phyloP scores from a whole-genome alignment of 2,329 filamentous ascomycete species.

The Cercospora sp. region DNA sequence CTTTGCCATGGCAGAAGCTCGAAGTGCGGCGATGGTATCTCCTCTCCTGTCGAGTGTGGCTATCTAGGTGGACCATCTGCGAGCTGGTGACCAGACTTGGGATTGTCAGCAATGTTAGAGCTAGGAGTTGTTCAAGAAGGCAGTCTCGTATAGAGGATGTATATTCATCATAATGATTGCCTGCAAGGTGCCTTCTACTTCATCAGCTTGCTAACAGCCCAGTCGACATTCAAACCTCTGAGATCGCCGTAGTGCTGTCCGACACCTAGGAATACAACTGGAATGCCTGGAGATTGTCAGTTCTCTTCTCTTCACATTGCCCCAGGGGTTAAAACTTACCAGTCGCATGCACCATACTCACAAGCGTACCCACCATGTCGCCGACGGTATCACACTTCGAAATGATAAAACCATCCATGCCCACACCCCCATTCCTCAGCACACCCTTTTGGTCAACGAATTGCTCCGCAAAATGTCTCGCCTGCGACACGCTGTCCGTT shows the following conservation, averaged over 20 bases:
- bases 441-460: slow-evolving; percentile 55
- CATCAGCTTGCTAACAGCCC: slow-evolving; percentile 63
- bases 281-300: slow-evolving; percentile 59
- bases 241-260: slow-evolving; percentile 68
- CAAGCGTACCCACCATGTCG: slow-evolving; percentile 96
- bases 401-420: slow-evolving; percentile 95
- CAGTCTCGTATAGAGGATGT: not conserved
- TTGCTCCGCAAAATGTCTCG: slow-evolving; percentile 90
- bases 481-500: slow-evolving; percentile 92
- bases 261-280: slow-evolving; percentile 84
- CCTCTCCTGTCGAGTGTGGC: not conserved
- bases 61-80: not conserved
- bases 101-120: not conserved
- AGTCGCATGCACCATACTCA: slow-evolving; percentile 96
- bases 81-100: not conserved
- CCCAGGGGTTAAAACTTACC: slow-evolving; percentile 38
- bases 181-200: slow-evolving; percentile 29
- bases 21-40: not conserved
- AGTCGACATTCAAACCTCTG: slow-evolving; percentile 63
- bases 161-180: not conserved
- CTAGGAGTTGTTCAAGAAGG: not conserved
- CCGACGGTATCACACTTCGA: slow-evolving; percentile 98
- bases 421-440: slow-evolving; percentile 58
- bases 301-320: not conserved
- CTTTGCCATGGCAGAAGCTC: too few species aligned